These are phyloP conservation scores for Fusarium nodosum DNA, from an alignment of 2,329 filamentous ascomycete genomes.

Conservation along the genomic window DNA sequence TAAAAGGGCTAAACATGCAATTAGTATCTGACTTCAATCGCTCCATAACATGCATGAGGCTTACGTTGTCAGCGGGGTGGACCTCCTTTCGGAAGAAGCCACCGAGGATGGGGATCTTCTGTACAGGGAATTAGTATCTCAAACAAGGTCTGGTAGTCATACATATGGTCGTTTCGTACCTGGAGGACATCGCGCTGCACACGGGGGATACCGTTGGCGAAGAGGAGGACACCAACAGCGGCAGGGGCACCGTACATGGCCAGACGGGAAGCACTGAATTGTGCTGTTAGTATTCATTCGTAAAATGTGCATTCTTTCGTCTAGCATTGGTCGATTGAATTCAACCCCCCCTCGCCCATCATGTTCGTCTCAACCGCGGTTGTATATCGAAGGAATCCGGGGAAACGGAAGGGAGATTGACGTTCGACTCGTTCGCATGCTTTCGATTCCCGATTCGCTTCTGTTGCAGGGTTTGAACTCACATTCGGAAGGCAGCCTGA, in stretches of 20 bases:
- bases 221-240: slow-evolving; percentile 70
- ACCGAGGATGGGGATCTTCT: slow-evolving; percentile 70
- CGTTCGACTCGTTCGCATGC: slow-evolving; percentile 26
- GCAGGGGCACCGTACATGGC: slow-evolving; percentile 70
- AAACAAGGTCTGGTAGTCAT: too few species aligned
- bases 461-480: slow-evolving; percentile 53
- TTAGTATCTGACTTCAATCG: slow-evolving; percentile 41
- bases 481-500: slow-evolving; percentile 65
- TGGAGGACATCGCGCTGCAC: slow-evolving; percentile 71
- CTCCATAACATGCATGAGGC: slow-evolving; percentile 49
- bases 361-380: slow-evolving; percentile 2
- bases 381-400: slow-evolving; percentile 32
- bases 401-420: slow-evolving; percentile 41
- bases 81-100: slow-evolving; percentile 66
- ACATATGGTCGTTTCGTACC: slow-evolving; percentile 55
- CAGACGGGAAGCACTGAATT: slow-evolving; percentile 64
- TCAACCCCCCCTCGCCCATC: not conserved
- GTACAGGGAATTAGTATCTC: slow-evolving; percentile 44
- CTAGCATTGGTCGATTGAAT: not conserved
- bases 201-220: slow-evolving; percentile 72
- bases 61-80: slow-evolving; percentile 73
- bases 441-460: slow-evolving; percentile 6
- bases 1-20: slow-evolving; percentile 56
- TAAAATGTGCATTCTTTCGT: not conserved
- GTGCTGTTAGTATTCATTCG: slow-evolving; percentile 30